These are phyloP conservation scores for Kalmusia sp. DNA, from an alignment of 2,329 filamentous ascomycete species.

Conservation along the genomic window DNA sequence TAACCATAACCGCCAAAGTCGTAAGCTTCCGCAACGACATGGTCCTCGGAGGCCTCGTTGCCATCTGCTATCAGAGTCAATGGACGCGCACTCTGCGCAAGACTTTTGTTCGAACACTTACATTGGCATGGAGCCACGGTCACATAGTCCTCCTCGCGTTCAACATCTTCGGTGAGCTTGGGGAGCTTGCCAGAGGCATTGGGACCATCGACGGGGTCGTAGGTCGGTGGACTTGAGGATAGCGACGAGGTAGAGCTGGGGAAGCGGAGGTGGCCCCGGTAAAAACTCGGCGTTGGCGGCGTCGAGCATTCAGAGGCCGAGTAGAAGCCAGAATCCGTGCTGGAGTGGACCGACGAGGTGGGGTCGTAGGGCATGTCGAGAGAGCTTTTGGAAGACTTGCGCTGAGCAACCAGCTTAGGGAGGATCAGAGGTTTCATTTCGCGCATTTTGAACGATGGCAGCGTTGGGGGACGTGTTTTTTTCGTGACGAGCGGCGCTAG, in stretches of 20 bases:
- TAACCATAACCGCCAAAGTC: slow-evolving; percentile 65
- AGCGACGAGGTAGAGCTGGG: slow-evolving; percentile 82
- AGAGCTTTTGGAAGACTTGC: slow-evolving; percentile 44
- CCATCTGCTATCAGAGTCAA: slow-evolving; percentile 59
- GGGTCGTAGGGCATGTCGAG: slow-evolving; percentile 42
- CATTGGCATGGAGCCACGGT: slow-evolving; percentile 69
- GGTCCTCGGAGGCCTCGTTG: slow-evolving; percentile 58
- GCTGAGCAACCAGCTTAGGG: slow-evolving; percentile 47
- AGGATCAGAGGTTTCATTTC: slow-evolving; percentile 49
- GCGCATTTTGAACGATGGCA: slow-evolving; percentile 37
- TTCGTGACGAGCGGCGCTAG: slow-evolving; percentile 30
- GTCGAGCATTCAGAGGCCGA: slow-evolving; percentile 73
- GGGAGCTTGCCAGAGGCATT: slow-evolving; percentile 71
- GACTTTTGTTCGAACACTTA: slow-evolving; percentile 62
- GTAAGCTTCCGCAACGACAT: slow-evolving; percentile 63
- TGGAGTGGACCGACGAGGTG: slow-evolving; percentile 41
- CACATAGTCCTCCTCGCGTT: slow-evolving; percentile 68
- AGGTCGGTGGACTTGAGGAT: slow-evolving; percentile 60
- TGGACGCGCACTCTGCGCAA: slow-evolving; percentile 16
- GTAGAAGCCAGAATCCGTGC: slow-evolving; percentile 46
- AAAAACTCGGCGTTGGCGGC: slow-evolving; percentile 75
- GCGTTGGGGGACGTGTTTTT: slow-evolving; percentile 36
- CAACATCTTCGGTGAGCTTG: slow-evolving; percentile 83
- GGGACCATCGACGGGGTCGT: slow-evolving; percentile 64
- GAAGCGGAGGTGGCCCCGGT: slow-evolving; percentile 68